Base-by-base conservation (phyloP, 768 basidiomycete genomes). In the Crassisporium funariophilum region DNA sequence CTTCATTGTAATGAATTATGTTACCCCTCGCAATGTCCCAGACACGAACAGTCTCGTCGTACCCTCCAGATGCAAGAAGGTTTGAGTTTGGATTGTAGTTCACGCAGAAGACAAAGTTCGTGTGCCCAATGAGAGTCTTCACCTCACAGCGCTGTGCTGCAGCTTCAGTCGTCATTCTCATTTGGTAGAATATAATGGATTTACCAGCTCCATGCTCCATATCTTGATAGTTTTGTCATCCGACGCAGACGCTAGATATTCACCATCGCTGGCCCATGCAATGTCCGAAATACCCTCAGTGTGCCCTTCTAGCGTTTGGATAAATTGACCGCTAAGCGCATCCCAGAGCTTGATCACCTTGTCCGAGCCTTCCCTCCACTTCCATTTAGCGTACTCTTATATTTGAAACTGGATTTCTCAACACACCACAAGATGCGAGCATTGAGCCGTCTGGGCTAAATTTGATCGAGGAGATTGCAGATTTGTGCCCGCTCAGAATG, bases 21-120 rank as follows among this genome's bases (percentile, higher is more conserved):
- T n/a, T 52, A 92, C 93, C 93, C 79, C 86, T 75, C 19, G 89
- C 84, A 20, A 95, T 85, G 64, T 99, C 95, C 95, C 95, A 98
- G n/a, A 98, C 78, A 38, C 91, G 81, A 13, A 98, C 90, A 12
- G 89, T 93, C 72, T 99, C 97, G 58, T 99, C 97, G 59, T 89
- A 95, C 1, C 90, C 89, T 22, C 97, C 97, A 16, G 91, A 95
- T 12, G 90, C 97, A 43, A 98, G 73, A 24, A 99, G 71, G 64
- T 93, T 95, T 0, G 90, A 89, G 61, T 84, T 80, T 1, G 92
- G 94, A 56, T 90, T 94, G 67, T 87, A 98, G 59, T 92, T 89
- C 16, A 98, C 77, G 53, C 93, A 95, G 59, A 97, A 94, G 1
- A 98, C 93, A 49, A 92, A 92, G 59, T 90, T 94, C 8, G 94